These are phyloP conservation scores for Ophiostoma montium DNA, from an alignment of 2,329 filamentous ascomycete species.

Conservation along the genomic window DNA sequence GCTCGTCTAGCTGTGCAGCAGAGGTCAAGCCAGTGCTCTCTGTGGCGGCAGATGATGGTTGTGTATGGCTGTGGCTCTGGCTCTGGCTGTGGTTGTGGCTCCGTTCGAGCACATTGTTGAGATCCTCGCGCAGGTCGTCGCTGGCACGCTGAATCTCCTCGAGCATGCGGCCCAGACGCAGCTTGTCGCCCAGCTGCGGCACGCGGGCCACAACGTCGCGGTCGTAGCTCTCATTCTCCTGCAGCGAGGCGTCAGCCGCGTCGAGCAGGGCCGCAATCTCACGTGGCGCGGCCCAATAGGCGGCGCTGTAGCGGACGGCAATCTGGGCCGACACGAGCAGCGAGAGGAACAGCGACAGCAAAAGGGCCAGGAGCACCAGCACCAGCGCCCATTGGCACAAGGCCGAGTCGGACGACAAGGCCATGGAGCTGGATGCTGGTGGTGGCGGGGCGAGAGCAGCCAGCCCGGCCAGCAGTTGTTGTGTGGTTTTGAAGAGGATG, in stretches of 20 bases:
- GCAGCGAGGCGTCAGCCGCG: conserved; percentile 45
- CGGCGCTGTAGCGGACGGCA: conserved; percentile 35
- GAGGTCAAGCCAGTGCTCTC: neutral
- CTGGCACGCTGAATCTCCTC: conserved; percentile 47
- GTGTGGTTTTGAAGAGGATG: neutral
- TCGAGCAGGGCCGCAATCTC: conserved; percentile 46
- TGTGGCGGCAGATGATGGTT: too few relatives aligned
- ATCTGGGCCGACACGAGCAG: conserved; percentile 40
- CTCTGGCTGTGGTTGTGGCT: conserved; percentile 18
- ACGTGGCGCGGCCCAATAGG: conserved; percentile 42
- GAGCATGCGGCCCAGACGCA: conserved; percentile 42
- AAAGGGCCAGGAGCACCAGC: conserved; percentile 42
- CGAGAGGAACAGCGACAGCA: conserved; percentile 40
- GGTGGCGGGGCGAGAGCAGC: neutral
- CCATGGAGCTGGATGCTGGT: conserved; percentile 4
- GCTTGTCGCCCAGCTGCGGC: conserved; percentile 45
- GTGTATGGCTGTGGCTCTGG: too few relatives aligned
- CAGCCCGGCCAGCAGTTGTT: neutral
- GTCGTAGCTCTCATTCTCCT: conserved; percentile 52
- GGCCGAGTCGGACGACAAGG: conserved; percentile 38
- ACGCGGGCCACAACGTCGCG: conserved; percentile 44
- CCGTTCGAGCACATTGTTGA: conserved; percentile 36
- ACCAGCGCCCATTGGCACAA: conserved; percentile 42
- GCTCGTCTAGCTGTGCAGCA: neutral
- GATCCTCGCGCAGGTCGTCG: conserved; percentile 46